Base-by-base conservation (phyloP, 257 asterid genomes). In the Solanum okadae region DNA sequence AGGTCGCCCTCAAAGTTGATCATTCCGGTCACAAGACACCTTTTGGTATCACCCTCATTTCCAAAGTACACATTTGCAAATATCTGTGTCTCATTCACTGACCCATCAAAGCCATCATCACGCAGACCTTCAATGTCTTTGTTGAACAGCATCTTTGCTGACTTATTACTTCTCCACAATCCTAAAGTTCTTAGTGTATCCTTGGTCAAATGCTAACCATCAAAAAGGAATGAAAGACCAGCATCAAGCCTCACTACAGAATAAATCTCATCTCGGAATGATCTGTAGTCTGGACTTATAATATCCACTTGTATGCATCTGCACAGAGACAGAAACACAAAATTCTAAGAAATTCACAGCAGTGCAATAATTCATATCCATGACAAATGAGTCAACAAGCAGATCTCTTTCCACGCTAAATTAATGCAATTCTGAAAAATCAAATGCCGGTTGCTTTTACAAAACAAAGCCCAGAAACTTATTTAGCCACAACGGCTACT, bases 101-200 rank as follows among this genome's bases (percentile, higher is more conserved):
- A 92, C 83, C 96, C 99, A 82, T 94, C 98, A 56, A 90, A 92
- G 90, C 92, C 91, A 88, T 93, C 98, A 89, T 93, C 97, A 86
- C 86, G 92, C 90, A 97, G 90, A 86, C 89, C 92, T 88, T 92
- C 94, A 88, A 94, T 91, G 85, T 94, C 98, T 89, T 92, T 90
- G 92, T 90, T 82, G 90, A 91, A 93, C 46, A 91, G 87, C 92
- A 92, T 86, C 71, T 88, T 89, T 67, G 91, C 37, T 89, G 91
- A 89, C 81, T 73, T 88, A 85, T 85, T 44, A 73, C 85, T 86
- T 34, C 7, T 27, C 65, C 29, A 82, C 42, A 86, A 68, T 40
- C 88, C 82, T 68, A 20, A 25, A 85, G 79, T 40, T 40, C 42
- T 33, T 68, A 12, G 33, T 37, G 46, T 86, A 86, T 49, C 79